Percentiles rank a stretch among this genome's conserved stretches.
Evolutionary conservation across 495 filamentous ascomycete genomes (phyloP).

Genomic region (Xylaria scruposa): DNA sequence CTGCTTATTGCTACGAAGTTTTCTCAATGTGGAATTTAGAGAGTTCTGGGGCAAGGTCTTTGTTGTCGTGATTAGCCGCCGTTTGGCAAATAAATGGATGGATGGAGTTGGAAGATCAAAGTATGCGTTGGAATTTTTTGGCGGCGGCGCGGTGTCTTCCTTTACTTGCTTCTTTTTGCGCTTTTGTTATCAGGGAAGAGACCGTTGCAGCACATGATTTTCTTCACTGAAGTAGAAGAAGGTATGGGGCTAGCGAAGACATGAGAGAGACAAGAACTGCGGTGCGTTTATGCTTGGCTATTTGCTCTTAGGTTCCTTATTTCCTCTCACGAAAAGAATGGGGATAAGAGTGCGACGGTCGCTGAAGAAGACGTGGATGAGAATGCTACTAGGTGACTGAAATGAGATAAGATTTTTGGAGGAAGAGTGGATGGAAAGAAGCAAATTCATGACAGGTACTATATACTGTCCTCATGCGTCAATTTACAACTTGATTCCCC

Average conservation of each 20-base stretch:
- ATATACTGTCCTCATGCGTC: slow-evolving; percentile 10
- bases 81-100: slow-evolving; percentile 23
- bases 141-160: background rate
- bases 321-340: background rate
- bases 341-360: background rate
- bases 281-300: background rate
- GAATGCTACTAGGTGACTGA: background rate
- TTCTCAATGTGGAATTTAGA: background rate
- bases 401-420: background rate
- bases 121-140: background rate
- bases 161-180: background rate
- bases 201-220: background rate
- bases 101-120: slow-evolving; percentile 18
- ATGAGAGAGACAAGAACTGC: background rate
- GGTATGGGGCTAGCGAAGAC: background rate
- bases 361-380: background rate
- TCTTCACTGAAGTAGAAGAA: background rate
- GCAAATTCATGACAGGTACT: slow-evolving; percentile 13
- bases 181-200: background rate
- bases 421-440: slow-evolving; percentile 6
- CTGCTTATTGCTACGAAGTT: slow-evolving; percentile 13
- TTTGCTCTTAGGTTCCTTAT: background rate
- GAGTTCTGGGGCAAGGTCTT: background rate
- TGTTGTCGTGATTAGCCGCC: slow-evolving; percentile 26
- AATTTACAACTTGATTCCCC: slow-evolving; percentile 22